phyloP scores from a whole-genome alignment of 2,329 filamentous ascomycete genomes.

The Paraphoma chrysanthemicola region DNA sequence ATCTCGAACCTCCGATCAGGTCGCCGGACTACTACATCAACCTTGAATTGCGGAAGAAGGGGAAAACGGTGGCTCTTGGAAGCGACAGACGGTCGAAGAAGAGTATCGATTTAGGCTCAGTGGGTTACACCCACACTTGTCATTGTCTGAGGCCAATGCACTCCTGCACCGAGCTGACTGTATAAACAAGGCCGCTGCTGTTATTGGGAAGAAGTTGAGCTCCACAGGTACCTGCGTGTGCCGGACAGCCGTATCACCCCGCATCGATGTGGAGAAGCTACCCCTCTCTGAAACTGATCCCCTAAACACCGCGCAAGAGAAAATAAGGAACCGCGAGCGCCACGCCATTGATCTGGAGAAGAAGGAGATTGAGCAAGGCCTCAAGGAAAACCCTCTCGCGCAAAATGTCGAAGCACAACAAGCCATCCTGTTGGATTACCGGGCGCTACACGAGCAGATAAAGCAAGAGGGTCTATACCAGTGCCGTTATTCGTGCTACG shows the following conservation, averaged over 20 bases:
- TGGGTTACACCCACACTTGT: conserved; percentile 23
- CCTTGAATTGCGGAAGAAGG: conserved; percentile 22
- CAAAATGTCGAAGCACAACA: conserved; percentile 60
- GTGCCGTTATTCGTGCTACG: conserved; percentile 66
- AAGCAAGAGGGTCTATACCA: conserved; percentile 64
- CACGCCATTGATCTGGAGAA: conserved; percentile 45
- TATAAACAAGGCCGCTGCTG: conserved; percentile 29
- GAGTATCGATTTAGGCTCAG: conserved; percentile 39
- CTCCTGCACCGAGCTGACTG: conserved; percentile 22
- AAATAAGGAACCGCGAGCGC: conserved; percentile 30
- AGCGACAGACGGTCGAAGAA: conserved; percentile 14
- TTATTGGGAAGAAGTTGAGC: conserved; percentile 34
- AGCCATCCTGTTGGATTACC: conserved; percentile 64
- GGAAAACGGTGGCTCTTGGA: not conserved
- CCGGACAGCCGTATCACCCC: not conserved
- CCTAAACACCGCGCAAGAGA: conserved; percentile 15
- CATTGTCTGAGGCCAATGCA: conserved; percentile 6
- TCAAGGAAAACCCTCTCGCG: conserved; percentile 57
- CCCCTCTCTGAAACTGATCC: conserved; percentile 10
- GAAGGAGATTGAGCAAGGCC: conserved; percentile 47
- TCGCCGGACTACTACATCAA: conserved; percentile 51
- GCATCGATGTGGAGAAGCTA: conserved; percentile 23
- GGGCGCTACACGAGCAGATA: conserved; percentile 62
- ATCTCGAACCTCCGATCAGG: conserved; percentile 66
- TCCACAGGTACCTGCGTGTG: conserved; percentile 30